These are phyloP conservation scores for Cudoniella acicularis DNA, from an alignment of 495 filamentous ascomycete species.

Conservation along the genomic window DNA sequence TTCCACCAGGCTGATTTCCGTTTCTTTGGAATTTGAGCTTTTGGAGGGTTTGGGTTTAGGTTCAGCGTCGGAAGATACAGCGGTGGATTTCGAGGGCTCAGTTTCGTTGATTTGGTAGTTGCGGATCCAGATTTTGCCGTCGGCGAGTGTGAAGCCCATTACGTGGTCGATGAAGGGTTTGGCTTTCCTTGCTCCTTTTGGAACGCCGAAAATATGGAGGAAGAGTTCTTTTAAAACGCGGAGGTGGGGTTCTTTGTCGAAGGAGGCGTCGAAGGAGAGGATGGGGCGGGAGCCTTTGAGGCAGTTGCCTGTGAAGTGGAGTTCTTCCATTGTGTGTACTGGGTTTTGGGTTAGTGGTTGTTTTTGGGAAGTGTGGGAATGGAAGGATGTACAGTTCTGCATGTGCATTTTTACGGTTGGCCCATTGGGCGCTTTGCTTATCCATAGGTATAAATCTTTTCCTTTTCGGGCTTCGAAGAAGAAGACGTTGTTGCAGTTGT, in stretches of 20 bases:
- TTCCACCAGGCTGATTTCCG: constrained; percentile 81
- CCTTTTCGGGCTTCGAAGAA: constrained; percentile 97
- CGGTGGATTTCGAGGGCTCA: constrained; percentile 50
- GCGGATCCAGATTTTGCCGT: constrained; percentile 95
- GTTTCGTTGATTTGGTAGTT: constrained; percentile 91
- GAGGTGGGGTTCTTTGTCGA: constrained; percentile 70
- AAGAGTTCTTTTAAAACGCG: constrained; percentile 81
- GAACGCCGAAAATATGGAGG: constrained; percentile 89
- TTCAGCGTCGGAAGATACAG: constrained; percentile 20
- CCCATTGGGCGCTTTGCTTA: constrained; percentile 91
- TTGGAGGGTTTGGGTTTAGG: constrained; percentile 31
- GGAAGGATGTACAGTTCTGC: constrained; percentile 51
- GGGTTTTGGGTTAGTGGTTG: constrained; percentile 13
- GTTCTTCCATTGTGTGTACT: constrained; percentile 93
- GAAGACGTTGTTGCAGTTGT: constrained; percentile 97
- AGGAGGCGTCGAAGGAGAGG: constrained; percentile 83
- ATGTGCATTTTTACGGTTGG: constrained; percentile 85
- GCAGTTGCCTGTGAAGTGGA: constrained; percentile 96
- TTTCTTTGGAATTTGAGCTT: constrained; percentile 45
- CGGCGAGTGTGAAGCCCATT: constrained; percentile 85
- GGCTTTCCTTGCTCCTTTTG: constrained; percentile 76
- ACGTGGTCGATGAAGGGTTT: constrained; percentile 98
- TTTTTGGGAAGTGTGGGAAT: no score
- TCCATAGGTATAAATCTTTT: constrained; percentile 91
- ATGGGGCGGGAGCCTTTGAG: constrained; percentile 94